Base-by-base conservation (phyloP, 192 early-diverging fungal species). In the Podila minutissima region DNA sequence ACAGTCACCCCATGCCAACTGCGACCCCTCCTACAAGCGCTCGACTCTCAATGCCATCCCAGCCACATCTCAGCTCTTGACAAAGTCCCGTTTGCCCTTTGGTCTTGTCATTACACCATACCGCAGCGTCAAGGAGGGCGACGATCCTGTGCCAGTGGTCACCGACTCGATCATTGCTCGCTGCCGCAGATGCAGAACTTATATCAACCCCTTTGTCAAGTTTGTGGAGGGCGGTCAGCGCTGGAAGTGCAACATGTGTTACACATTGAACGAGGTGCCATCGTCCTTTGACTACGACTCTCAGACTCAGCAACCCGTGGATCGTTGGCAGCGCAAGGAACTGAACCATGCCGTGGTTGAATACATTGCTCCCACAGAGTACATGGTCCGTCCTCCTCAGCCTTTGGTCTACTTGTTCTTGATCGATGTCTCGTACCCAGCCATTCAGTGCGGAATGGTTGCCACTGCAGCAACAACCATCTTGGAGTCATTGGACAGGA, bases 311-410 rank as follows among this genome's bases (percentile, higher is more conserved):
- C 83, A 86, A 62, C 93, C 90, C 35, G 88, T 91, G 26, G 94
- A 99, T 81, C 90, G 96, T 51, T 94, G 96, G 95, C 83, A 90
- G 57, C 91, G 97, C 31, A 87, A 94, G 10, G 97, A 99, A 64
- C 85, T 99, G 59, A 98, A 94, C 71, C 88, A 97, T 75, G 86
- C 91, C 9, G 93, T 94, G 46, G 94, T 99, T 0, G 97, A 99
- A 83, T 98, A 94, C 85, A 88, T 98, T 68, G 97, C 97, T 22
- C 97, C 97, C 7, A 93, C 94, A 69, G 97, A 98, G 81, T 99
- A 99, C 83, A 99, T 98, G 97, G 93, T 94, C 29, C 93, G 97
- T 4, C 97, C 97, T n/a, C 97, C 97, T 55, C 96, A 97, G 85
- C 96, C 97, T 26, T 92, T 96, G 41, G 95, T 96, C 20, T 92